Percentiles rank a stretch among this genome's conserved stretches.
phyloP scores from a whole-genome alignment of 257 asterid species.

The Scutellaria barbata region DNA sequence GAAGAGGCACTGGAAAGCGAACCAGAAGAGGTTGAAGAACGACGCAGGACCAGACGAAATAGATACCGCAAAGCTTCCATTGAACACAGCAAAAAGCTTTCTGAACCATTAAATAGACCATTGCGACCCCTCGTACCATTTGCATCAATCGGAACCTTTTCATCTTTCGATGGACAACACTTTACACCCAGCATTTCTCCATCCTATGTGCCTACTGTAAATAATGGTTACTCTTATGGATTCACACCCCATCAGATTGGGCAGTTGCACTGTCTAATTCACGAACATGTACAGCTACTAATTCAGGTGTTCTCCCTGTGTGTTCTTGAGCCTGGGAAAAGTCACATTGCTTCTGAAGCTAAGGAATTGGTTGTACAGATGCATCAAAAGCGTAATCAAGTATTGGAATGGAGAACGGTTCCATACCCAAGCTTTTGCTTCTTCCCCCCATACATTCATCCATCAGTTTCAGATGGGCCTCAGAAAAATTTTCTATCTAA shows the following conservation, averaged over 20 bases:
- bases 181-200: slow-evolving; percentile 44
- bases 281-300: slow-evolving; percentile 93
- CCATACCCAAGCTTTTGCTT: slow-evolving; percentile 85
- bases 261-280: slow-evolving; percentile 85
- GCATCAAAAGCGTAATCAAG: slow-evolving; percentile 59
- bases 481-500: slow-evolving; percentile 45
- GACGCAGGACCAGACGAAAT: slow-evolving; percentile 69
- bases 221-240: slow-evolving; percentile 63
- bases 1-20: slow-evolving; percentile 99
- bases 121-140: slow-evolving; percentile 82
- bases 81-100: slow-evolving; percentile 53
- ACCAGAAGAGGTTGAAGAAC: slow-evolving; percentile 67
- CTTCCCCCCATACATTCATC: slow-evolving; percentile 66
- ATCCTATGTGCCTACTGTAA: slow-evolving; percentile 47
- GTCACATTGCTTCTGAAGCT: slow-evolving; percentile 63
- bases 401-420: slow-evolving; percentile 58
- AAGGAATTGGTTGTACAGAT: slow-evolving; percentile 68
- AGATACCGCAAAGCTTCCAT: slow-evolving; percentile 59
- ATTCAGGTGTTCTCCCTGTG: slow-evolving; percentile 82
- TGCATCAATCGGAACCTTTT: slow-evolving; percentile 52
- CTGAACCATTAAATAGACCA: slow-evolving; percentile 66
- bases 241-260: slow-evolving; percentile 93
- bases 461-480: slow-evolving; percentile 61
- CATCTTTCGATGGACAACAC: slow-evolving; percentile 54
- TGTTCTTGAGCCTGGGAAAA: slow-evolving; percentile 80